A percentile compares a stretch with the other conserved stretches of the same genome.
phyloP scores from a whole-genome alignment of 176 grass and related monocot species.

The Cenchrus americanus region DNA sequence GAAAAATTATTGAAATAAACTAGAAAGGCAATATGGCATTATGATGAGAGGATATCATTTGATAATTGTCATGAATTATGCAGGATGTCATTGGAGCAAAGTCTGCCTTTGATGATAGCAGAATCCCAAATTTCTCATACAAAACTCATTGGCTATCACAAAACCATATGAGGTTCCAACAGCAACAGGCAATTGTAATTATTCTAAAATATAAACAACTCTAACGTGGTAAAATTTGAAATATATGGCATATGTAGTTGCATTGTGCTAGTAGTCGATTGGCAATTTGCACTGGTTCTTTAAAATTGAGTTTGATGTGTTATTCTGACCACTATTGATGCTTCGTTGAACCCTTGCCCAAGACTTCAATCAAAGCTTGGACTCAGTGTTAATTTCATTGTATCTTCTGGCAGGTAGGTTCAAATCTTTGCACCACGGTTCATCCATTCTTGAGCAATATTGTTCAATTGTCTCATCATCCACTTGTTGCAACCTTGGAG shows the following conservation, averaged over 20 bases:
- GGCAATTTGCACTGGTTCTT: background rate
- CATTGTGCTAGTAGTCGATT: background rate
- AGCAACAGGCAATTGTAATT: background rate
- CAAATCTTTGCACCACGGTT: constrained; percentile 74
- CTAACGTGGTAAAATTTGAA: background rate
- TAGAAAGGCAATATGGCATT: background rate
- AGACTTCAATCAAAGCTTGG: constrained; percentile 64
- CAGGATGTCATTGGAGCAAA: background rate
- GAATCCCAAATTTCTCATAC: background rate
- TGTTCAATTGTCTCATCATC: constrained; percentile 52
- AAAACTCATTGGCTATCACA: no score
- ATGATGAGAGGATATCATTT: background rate
- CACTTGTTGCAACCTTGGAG: constrained; percentile 64
- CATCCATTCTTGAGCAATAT: constrained; percentile 71
- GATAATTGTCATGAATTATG: no score
- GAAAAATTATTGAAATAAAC: background rate
- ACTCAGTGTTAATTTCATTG: constrained; percentile 37
- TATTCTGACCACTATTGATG: background rate
- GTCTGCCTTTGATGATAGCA: background rate
- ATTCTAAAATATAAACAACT: background rate
- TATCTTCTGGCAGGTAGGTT: constrained; percentile 37
- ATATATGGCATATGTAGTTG: background rate
- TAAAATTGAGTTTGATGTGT: background rate
- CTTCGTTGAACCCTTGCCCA: background rate
- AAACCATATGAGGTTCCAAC: background rate